Conservation (phyloP, 768 basidiomycete species). For the Lactarius sanguifluus region DNA sequence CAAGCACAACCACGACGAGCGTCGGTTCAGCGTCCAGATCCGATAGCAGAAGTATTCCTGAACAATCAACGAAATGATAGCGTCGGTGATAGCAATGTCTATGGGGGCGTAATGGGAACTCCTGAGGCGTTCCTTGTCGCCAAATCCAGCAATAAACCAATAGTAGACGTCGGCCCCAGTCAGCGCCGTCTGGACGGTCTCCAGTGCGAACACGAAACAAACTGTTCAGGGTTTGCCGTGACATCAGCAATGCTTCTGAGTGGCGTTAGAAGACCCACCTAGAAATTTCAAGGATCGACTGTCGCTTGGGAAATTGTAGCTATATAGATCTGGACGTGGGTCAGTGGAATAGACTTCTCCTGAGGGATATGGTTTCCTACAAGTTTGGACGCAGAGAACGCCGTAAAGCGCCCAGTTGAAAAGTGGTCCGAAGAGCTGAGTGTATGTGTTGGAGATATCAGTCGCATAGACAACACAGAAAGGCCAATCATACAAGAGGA, state of each 20-base stretch:
- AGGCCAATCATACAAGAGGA: background rate
- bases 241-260: slow-evolving; percentile 19
- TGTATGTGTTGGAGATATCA: slow-evolving; percentile 1
- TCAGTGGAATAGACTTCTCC: background rate
- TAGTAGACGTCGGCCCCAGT: slow-evolving; percentile 32
- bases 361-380: slow-evolving; percentile 23
- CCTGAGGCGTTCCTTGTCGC: slow-evolving; percentile 31
- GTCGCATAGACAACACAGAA: background rate
- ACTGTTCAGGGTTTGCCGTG: slow-evolving; percentile 29
- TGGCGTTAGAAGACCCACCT: background rate
- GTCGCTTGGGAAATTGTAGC: background rate
- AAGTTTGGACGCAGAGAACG: slow-evolving; percentile 13
- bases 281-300: background rate
- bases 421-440: background rate
- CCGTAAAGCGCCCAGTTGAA: background rate
- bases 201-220: background rate
- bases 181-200: background rate
- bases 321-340: background rate
- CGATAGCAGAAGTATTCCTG: slow-evolving; percentile 33
- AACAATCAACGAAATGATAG: slow-evolving; percentile 32
- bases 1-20: background rate
- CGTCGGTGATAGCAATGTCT: slow-evolving; percentile 32
- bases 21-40: slow-evolving; percentile 22
- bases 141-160: slow-evolving; percentile 35
- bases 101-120: slow-evolving; percentile 18